Conservation (phyloP, 2,329 filamentous ascomycete genomes). For the Phaeophleospora eucalypticola region DNA sequence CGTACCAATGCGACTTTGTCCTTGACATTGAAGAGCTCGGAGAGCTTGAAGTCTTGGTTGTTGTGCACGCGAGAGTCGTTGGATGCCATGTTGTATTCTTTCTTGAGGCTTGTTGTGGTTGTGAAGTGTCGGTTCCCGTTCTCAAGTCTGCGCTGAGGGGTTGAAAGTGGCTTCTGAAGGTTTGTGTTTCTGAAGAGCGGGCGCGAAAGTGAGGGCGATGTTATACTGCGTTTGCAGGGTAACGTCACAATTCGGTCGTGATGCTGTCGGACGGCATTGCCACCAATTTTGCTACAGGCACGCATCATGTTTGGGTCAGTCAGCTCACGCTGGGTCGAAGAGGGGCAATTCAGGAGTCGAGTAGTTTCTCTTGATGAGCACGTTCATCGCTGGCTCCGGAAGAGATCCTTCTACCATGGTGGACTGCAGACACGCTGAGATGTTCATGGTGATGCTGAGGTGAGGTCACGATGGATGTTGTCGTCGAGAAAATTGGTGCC, state of each 20-base stretch:
- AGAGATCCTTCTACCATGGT: too few relatives aligned
- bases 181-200: not conserved
- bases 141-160: conserved; percentile 8
- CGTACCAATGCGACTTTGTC: conserved; percentile 37
- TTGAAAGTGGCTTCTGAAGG: not conserved
- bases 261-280: not conserved
- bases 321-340: too few relatives aligned
- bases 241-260: conserved; percentile 4
- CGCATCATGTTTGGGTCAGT: too few relatives aligned
- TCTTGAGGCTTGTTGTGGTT: conserved; percentile 48
- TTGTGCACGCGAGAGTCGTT: conserved; percentile 26
- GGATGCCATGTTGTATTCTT: conserved; percentile 27
- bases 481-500: too few relatives aligned
- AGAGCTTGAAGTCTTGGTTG: conserved; percentile 35
- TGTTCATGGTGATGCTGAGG: not conserved
- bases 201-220: not conserved
- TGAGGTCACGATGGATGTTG: not conserved
- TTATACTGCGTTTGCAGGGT: conserved; percentile 2
- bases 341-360: too few relatives aligned
- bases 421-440: too few relatives aligned
- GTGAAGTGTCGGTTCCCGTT: conserved; percentile 9
- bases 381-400: too few relatives aligned
- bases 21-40: conserved; percentile 37
- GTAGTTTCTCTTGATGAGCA: too few relatives aligned
- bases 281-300: not conserved